Evolutionary conservation across 352 stramenopile species (phyloP).

Genomic region (Globisporangium viniferum): DNA sequence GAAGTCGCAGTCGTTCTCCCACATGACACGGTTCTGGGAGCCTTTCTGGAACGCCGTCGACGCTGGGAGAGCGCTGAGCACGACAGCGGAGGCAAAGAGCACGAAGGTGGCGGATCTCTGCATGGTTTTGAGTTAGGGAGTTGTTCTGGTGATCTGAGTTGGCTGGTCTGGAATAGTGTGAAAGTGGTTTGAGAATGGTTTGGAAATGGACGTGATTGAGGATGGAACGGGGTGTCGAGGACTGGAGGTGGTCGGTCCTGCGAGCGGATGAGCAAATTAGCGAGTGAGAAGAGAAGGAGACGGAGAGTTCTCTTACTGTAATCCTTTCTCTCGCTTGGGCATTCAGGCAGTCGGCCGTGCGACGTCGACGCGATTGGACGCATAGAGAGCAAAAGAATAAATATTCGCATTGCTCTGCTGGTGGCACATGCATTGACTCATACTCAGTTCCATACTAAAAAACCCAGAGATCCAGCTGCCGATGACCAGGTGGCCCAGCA

Average conservation of each 20-base stretch:
- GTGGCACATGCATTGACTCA: background rate
- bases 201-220: background rate
- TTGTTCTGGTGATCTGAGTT: background rate
- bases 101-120: conserved; percentile 14
- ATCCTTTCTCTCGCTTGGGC: background rate
- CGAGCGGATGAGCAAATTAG: background rate
- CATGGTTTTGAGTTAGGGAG: conserved; percentile 10
- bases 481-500: background rate
- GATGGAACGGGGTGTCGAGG: background rate
- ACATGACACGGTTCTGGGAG: conserved; percentile 39
- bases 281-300: background rate
- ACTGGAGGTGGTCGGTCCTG: background rate
- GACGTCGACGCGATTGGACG: background rate
- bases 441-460: background rate
- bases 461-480: background rate
- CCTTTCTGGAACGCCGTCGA: conserved; percentile 24
- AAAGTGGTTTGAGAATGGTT: background rate
- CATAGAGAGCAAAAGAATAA: background rate
- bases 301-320: too few relatives aligned
- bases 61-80: background rate
- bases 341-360: background rate
- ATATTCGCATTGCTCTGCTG: background rate
- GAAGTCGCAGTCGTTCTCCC: conserved; percentile 45
- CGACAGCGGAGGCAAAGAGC: conserved; percentile 10
- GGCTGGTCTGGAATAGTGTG: background rate